Evolutionary conservation across 2,329 filamentous ascomycete species (phyloP), one percentile per base, ranked within the genome.

Genomic region (Mycosphaerelloides madeirae): DNA sequence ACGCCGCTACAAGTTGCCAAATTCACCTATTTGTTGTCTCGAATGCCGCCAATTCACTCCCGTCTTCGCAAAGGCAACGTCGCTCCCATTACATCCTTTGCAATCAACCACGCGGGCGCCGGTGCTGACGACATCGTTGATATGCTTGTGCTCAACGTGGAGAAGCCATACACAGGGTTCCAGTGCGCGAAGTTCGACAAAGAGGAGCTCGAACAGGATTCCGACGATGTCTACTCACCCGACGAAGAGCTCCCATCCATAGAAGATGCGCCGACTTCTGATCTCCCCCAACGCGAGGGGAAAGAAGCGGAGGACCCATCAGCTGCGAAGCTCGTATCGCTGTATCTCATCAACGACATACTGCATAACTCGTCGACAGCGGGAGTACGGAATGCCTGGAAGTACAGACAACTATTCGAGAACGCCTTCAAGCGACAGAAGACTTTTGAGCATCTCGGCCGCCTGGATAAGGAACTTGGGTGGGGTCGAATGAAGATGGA

Each of bases 91-190:
- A 91, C 90, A 1, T 79, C 84, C 3, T 96, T 97, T 66, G 90
- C 90, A 11, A 88, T 97, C 44, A 84, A 83, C 2, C 88, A 97
- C 63, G 86, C 89, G 1, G 87, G 84, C 31, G 77, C 81, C 15
- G 93, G 90, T 13, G 85, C 87, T 11, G 86, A 94, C 52, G 93
- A 97, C 68, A 84, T 96, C 29, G 89, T 95, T n/a, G 80, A 91
- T 38, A 80, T 95, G 68, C 82, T 97, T 29, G 78, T 95, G 0
- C 76, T 81, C 1, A 97, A 98, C 58, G 75, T 97, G 28, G 75
- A 85, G 47, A 80, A 77, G 40, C 93, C 93, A 0, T 80, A 94
- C 46, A 78, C 82, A 5, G 80, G 84, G 53, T 87, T 82, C 1
- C 50, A 54, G 13, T 77, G 77, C 6, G 85, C 85, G 18, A 90